A percentile compares a stretch with the other conserved stretches of the same genome.
Conservation (phyloP, 2,329 filamentous ascomycete genomes). For the Atkinsonella hypoxylon region DNA sequence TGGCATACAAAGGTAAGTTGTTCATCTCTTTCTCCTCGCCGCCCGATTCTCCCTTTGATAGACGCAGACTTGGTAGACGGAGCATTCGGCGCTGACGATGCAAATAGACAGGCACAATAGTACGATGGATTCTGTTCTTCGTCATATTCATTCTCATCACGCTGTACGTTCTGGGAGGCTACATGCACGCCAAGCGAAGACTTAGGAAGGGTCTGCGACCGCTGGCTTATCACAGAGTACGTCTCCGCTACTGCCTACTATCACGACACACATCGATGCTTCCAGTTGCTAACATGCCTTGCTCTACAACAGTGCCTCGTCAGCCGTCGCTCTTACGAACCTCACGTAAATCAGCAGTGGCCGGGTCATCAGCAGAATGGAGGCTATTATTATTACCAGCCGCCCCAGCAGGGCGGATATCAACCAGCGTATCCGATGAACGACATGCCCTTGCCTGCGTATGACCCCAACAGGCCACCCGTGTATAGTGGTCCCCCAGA, state of each 20-base stretch:
- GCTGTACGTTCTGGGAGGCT: conserved; percentile 54
- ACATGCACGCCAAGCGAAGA: conserved; percentile 56
- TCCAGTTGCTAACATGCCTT: neutral
- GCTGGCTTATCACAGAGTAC: conserved; percentile 57
- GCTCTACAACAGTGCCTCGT: conserved; percentile 35
- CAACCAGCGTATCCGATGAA: conserved; percentile 34
- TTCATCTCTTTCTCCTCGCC: neutral
- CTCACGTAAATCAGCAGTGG: conserved; percentile 11
- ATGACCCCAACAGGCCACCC: conserved; percentile 46
- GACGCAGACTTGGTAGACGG: neutral
- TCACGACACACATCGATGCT: too few relatives aligned
- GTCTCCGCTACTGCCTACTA: conserved; percentile 11
- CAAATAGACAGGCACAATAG: conserved; percentile 44
- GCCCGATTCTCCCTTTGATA: neutral
- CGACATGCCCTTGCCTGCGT: conserved; percentile 41
- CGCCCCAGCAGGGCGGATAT: conserved; percentile 6
- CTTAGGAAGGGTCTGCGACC: conserved; percentile 54
- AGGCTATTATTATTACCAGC: conserved; percentile 13
- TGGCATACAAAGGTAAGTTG: conserved; percentile 18
- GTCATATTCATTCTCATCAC: conserved; percentile 46
- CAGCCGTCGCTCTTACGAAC: conserved; percentile 19
- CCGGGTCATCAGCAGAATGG: conserved; percentile 16
- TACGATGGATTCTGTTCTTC: conserved; percentile 62
- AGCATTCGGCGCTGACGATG: neutral
- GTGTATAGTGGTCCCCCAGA: conserved; percentile 38